Evolutionary conservation across 768 basidiomycete genomes (phyloP).

Genomic region (Russula virescens): DNA sequence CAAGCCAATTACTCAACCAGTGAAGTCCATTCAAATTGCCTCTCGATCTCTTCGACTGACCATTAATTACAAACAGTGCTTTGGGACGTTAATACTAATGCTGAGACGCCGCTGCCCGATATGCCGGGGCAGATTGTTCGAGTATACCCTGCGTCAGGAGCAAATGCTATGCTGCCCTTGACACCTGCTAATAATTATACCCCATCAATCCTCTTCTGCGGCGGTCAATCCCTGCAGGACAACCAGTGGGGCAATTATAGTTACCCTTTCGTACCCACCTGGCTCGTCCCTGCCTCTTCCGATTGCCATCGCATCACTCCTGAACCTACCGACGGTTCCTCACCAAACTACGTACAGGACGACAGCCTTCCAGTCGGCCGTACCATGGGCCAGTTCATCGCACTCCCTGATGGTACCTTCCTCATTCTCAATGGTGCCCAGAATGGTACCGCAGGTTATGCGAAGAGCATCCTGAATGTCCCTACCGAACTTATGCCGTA

Average conservation of each 20-base stretch:
- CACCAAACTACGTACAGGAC: constrained; percentile 58
- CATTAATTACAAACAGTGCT: constrained; percentile 32
- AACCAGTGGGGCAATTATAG: constrained; percentile 72
- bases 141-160: constrained; percentile 88
- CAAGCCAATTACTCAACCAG: constrained; percentile 79
- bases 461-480: constrained; percentile 39
- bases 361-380: constrained; percentile 70
- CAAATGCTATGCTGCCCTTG: constrained; percentile 83
- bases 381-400: constrained; percentile 91
- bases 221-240: constrained; percentile 75
- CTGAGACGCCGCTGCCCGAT: constrained; percentile 57
- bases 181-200: constrained; percentile 85
- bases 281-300: constrained; percentile 57
- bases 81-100: constrained; percentile 50
- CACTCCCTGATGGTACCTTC: constrained; percentile 72
- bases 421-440: constrained; percentile 75
- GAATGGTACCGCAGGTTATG: constrained; percentile 88
- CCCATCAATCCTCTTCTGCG: constrained; percentile 85
- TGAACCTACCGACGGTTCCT: constrained; percentile 65
- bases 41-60: constrained; percentile 15
- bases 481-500: constrained; percentile 52
- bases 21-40: constrained; percentile 32
- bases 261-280: constrained; percentile 67
- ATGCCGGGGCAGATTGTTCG: constrained; percentile 73
- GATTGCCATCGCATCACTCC: constrained; percentile 85